A percentile compares a stretch with the other conserved stretches of the same genome.
These are phyloP conservation scores for Phlebiopsis gigantea DNA, from an alignment of 768 basidiomycete species.

Conservation along the genomic window DNA sequence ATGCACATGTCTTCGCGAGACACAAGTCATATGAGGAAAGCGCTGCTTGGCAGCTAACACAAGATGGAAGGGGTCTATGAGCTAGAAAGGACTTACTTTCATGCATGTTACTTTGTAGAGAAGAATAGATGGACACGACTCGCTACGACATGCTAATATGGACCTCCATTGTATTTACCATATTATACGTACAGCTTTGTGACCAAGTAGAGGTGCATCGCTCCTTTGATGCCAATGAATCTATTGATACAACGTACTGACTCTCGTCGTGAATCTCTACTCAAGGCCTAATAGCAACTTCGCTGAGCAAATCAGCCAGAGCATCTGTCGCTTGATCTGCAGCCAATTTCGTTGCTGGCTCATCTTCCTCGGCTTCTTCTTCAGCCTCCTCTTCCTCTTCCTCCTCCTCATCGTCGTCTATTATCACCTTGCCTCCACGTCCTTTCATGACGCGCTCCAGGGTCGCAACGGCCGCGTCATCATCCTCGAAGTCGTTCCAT, in stretches of 20 bases:
- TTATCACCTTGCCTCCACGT: constrained; percentile 61
- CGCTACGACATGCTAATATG: background rate
- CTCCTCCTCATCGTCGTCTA: constrained; percentile 78
- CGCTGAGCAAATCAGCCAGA: constrained; percentile 62
- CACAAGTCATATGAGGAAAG: constrained; percentile 34
- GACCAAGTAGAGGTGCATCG: background rate
- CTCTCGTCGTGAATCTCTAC: background rate
- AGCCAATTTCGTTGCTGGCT: constrained; percentile 19
- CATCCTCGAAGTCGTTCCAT: constrained; percentile 85
- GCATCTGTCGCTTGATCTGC: constrained; percentile 40
- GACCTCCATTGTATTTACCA: background rate
- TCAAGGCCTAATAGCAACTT: constrained; percentile 36
- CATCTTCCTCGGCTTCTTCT: constrained; percentile 38
- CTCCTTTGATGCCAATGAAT: background rate
- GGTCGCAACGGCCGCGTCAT: constrained; percentile 55
- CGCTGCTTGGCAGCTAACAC: background rate
- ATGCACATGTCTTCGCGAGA: constrained; percentile 83
- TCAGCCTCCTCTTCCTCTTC: constrained; percentile 62
- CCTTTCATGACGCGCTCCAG: constrained; percentile 51
- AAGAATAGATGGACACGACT: background rate
- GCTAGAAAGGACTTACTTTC: background rate
- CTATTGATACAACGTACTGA: constrained; percentile 1
- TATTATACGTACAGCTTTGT: background rate
- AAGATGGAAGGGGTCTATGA: background rate
- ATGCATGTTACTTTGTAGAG: background rate